Base-by-base conservation (phyloP, 129 eudicot species). In the Heracleum sosnowskyi region DNA sequence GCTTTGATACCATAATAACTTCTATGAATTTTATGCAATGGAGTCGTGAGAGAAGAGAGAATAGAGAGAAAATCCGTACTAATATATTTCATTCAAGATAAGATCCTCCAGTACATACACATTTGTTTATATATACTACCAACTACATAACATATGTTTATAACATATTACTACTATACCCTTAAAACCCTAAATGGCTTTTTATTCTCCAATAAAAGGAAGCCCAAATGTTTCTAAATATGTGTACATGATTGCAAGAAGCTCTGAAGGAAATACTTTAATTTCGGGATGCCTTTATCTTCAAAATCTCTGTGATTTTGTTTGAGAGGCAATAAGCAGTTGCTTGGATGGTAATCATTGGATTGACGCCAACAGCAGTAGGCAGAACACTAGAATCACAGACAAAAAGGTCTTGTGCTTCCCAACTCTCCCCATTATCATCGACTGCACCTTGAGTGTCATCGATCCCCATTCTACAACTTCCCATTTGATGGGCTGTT, bases 401-500 rank as follows among this genome's bases (percentile, higher is more conserved):
- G 74, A 94, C 98, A 79, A 82, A 94, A 73, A 94, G 83, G 18
- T 93, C 97, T 42, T 88, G 86, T 3, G 96, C 98, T 79, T 94
- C 98, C 97, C 97, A 94, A 73, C 96, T 88, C 87, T 94, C 91
- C 22, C 98, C 98, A 66, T 88, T 94, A 42, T 86, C 97, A 79
- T 94, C 97, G 31, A 94, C 93, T 0, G 89, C 98, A 2, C 98
- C 91, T 63, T 86, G 96, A 13, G 77, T 80, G 75, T 86, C 89
- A 16, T n/a, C 77, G 17, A 22, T 75, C 41, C 97, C 98, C 97
- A 94, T 94, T 80, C 90, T 85, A 44, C 98, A 94, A 81, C 97
- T 94, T 76, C 97, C 96, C 93, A 94, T 94, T 82, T 94, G 98
- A 86, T 94, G 98, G 13, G 98, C 98, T 0, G 98, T 88, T 78